phyloP scores from a whole-genome alignment of 176 grass and related monocot genomes.

The Thinopyrum elongatum region DNA sequence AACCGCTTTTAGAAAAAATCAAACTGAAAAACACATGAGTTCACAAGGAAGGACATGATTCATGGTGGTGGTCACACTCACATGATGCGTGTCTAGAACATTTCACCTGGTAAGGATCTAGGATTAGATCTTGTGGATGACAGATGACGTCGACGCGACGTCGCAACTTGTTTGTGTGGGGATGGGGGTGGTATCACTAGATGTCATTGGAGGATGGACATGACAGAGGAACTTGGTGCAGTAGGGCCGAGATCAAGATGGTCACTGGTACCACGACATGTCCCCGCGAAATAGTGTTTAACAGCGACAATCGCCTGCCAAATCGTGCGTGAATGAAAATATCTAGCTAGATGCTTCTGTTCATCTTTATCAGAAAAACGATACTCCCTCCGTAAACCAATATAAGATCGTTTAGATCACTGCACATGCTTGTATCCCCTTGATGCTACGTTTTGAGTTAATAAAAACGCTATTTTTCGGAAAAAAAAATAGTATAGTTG shows the following conservation, averaged over 20 bases:
- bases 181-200: background rate
- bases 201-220: background rate
- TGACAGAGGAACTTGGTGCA: background rate
- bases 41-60: background rate
- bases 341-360: no score
- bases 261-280: background rate
- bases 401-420: no score
- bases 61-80: background rate
- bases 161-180: background rate
- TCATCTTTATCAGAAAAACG: no score
- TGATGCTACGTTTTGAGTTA: no score
- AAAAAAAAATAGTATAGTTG: background rate
- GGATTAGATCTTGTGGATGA: background rate
- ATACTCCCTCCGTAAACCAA: no score
- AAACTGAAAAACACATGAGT: conserved; percentile 8
- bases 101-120: background rate
- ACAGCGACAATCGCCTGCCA: background rate
- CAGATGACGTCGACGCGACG: background rate
- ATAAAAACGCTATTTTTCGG: no score
- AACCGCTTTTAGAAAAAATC: background rate
- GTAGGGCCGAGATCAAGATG: background rate
- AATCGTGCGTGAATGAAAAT: background rate
- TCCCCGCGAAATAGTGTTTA: background rate
- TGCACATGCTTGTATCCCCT: no score
- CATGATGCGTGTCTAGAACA: background rate